phyloP scores from a whole-genome alignment of 768 basidiomycete genomes.

The Xanthoconium stramineum region DNA sequence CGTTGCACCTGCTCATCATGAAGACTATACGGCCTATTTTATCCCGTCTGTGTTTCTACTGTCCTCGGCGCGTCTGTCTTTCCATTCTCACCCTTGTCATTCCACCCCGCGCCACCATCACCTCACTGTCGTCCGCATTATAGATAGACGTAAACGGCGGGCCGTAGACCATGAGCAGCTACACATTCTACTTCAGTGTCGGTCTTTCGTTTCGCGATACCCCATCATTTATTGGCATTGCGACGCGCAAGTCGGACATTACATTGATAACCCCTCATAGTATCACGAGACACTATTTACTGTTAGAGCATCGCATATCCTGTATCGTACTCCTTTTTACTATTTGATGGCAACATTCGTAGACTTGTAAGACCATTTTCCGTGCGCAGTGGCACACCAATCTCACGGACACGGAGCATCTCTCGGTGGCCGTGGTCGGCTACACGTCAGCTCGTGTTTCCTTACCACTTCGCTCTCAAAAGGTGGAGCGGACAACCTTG shows the following conservation, averaged over 20 bases:
- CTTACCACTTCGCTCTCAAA: slow-evolving; percentile 19
- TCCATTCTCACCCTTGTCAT: slow-evolving; percentile 7
- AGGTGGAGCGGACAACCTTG: slow-evolving; percentile 12
- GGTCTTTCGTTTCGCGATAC: slow-evolving; percentile 54
- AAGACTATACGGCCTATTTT: slow-evolving; percentile 42
- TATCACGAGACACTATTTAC: slow-evolving; percentile 61
- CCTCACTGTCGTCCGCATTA: slow-evolving; percentile 30
- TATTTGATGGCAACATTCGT: slow-evolving; percentile 22
- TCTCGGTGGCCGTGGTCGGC: background rate
- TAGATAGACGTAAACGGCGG: slow-evolving; percentile 45
- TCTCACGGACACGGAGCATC: slow-evolving; percentile 16
- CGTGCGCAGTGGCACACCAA: slow-evolving; percentile 7
- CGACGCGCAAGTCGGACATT: slow-evolving; percentile 48
- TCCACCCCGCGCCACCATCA: slow-evolving; percentile 24
- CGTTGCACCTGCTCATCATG: slow-evolving; percentile 51
- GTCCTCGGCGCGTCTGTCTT: slow-evolving; percentile 29
- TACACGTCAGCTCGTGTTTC: slow-evolving; percentile 32
- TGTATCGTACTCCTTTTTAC: slow-evolving; percentile 37
- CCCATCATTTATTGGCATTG: slow-evolving; percentile 41
- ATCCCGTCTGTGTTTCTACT: slow-evolving; percentile 40
- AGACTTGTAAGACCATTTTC: slow-evolving; percentile 7
- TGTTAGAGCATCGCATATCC: slow-evolving; percentile 65
- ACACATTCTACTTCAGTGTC: slow-evolving; percentile 38
- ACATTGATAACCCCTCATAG: slow-evolving; percentile 35
- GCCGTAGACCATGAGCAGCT: slow-evolving; percentile 46